A percentile compares a stretch with the other conserved stretches of the same genome.
phyloP scores from a whole-genome alignment of 2,329 filamentous ascomycete species.

The Gyromitra esculenta region DNA sequence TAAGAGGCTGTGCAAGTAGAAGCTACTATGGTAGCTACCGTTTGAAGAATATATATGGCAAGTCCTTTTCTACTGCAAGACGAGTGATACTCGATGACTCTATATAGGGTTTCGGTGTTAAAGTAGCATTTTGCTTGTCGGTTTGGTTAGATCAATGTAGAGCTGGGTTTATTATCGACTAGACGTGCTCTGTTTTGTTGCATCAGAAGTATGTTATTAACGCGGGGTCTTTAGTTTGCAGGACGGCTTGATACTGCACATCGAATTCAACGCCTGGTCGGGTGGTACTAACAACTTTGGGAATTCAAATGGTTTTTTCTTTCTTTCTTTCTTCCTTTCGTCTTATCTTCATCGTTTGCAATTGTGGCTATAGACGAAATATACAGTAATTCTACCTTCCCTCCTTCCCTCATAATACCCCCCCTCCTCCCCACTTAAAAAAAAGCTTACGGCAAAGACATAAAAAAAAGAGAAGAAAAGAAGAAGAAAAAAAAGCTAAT shows the following conservation, averaged over 20 bases:
- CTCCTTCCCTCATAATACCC: too few relatives aligned
- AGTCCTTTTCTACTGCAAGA: background rate
- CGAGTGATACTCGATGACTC: background rate
- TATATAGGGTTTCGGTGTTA: background rate
- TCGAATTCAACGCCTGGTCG: too few relatives aligned
- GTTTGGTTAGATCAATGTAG: too few relatives aligned
- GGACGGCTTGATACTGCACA: too few relatives aligned
- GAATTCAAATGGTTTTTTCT: conserved; percentile 6
- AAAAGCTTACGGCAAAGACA: too few relatives aligned
- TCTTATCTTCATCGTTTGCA: background rate
- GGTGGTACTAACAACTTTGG: background rate
- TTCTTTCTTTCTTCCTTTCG: background rate
- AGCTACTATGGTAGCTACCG: background rate
- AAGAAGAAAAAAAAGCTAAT: conserved; percentile 12
- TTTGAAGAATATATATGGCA: background rate
- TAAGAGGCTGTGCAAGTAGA: background rate
- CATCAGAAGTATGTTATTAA: too few relatives aligned
- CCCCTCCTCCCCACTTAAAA: background rate
- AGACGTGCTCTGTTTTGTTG: background rate
- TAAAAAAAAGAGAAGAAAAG: background rate
- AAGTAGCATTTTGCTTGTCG: too few relatives aligned
- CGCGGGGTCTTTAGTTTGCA: too few relatives aligned
- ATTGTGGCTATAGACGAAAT: conserved; percentile 12
- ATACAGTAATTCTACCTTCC: conserved; percentile 18
- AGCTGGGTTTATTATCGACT: background rate